These are phyloP conservation scores for Cadophora luteo-olivacea DNA, from an alignment of 2,329 filamentous ascomycete species.

Conservation along the genomic window DNA sequence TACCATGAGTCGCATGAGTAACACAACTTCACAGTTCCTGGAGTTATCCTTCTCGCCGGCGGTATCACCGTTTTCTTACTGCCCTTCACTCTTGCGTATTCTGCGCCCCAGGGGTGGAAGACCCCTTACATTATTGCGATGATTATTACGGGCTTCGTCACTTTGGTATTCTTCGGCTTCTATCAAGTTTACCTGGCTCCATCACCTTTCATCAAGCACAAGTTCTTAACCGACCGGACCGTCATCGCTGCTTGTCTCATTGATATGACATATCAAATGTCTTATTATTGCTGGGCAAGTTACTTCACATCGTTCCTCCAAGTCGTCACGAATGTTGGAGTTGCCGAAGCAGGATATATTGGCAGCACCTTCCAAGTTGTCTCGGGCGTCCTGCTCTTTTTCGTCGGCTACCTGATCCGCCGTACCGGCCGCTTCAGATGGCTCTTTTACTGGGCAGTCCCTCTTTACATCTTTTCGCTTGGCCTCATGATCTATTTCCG, in stretches of 20 bases:
- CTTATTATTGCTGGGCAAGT: constrained; percentile 58
- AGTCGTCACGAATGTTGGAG: constrained; percentile 51
- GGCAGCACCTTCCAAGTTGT: constrained; percentile 55
- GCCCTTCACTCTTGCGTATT: constrained; percentile 38
- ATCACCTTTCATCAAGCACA: constrained; percentile 32
- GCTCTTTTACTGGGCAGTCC: constrained; percentile 21
- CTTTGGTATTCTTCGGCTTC: constrained; percentile 31
- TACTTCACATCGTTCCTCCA: constrained; percentile 65
- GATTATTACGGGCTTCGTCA: constrained; percentile 34
- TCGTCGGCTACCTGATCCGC: constrained; percentile 55
- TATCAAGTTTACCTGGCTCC: constrained; percentile 48
- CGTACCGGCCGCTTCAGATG: constrained; percentile 35
- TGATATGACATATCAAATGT: constrained; percentile 45
- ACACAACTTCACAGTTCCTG: constrained; percentile 46
- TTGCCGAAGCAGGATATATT: constrained; percentile 38
- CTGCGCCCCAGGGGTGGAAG: constrained; percentile 32
- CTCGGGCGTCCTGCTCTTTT: constrained; percentile 59
- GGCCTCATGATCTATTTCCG: constrained; percentile 55
- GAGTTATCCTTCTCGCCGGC: constrained; percentile 57
- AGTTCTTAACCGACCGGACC: constrained; percentile 35
- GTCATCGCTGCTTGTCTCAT: constrained; percentile 45
- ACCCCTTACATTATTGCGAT: constrained; percentile 34
- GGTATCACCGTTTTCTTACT: constrained; percentile 67
- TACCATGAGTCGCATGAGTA: background rate
- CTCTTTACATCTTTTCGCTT: constrained; percentile 6